Base-by-base conservation (phyloP, 768 basidiomycete genomes). In the Lactarius sanguifluus region DNA sequence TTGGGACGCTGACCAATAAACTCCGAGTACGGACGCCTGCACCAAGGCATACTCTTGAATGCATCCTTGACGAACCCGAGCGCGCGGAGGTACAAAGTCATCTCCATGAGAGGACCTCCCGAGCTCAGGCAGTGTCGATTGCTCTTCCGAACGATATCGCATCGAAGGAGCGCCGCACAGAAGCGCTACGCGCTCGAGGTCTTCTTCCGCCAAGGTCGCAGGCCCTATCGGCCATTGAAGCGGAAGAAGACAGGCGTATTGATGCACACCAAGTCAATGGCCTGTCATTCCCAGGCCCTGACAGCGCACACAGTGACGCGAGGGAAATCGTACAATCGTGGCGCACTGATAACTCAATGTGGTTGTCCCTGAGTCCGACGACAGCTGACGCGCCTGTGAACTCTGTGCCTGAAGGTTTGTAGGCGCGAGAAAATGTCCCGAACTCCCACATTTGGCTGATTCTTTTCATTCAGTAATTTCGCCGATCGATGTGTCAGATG, bases 131-230 rank as follows among this genome's bases (percentile, higher is more conserved):
- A 38, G 66, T 67, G 36, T n/a, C 62, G 3, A 59, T 67, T 18
- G 8, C 12, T n/a, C 69, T 70, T 30, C 23, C 62, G 1, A 59
- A 70, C 25, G 64, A 65, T 23, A 18, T 54, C 16, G 62, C 57
- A 15, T 65, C 70, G 10, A 69, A n/a, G 55, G 57, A 36, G n/a
- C 69, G 69, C 28, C 67, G 70, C 3, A 61, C 63, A 38, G 61
- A 69, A 25, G 70, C 70, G 1, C 59, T 70, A 7, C 70, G 70
- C 38, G 55, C 67, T 20, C 61, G 64, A 18, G 70, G 70, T 38
- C 59, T 70, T 8, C 64, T 69, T 5, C 70, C 70, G 1, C 4
- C 58, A 50, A 38, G 28, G 25, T 8, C 10, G 5, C 38, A 10
- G 32, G 38, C 62, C 40, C 55, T 70, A 13, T 70, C 70, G 1